Evolutionary conservation across 2,329 filamentous ascomycete genomes (phyloP).

Genomic region (Chaetomium sp.): DNA sequence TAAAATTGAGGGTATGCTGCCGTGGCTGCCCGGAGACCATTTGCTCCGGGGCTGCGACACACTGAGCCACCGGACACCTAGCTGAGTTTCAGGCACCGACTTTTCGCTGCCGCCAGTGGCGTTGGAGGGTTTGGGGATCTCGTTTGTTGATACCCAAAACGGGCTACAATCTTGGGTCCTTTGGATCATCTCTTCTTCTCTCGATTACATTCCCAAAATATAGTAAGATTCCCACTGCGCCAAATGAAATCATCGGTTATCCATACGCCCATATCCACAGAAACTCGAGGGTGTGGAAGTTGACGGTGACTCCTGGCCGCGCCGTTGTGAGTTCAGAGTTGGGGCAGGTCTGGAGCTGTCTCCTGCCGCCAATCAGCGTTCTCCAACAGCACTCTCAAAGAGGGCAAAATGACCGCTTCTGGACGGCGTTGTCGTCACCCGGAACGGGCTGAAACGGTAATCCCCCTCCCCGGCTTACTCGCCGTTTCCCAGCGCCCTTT

Average conservation of each 20-base stretch:
- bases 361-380: conserved; percentile 6
- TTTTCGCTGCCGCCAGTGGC: background rate
- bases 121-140: background rate
- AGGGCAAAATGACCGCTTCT: conserved; percentile 24
- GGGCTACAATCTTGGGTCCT: background rate
- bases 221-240: background rate
- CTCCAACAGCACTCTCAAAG: background rate
- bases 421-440: background rate
- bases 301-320: background rate
- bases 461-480: background rate
- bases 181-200: background rate
- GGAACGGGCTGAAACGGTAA: conserved; percentile 1
- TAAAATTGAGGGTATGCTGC: background rate
- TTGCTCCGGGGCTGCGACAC: background rate
- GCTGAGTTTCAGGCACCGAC: conserved; percentile 13
- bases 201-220: background rate
- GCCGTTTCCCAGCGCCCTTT: background rate
- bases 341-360: background rate
- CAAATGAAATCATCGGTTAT: background rate
- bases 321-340: background rate
- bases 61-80: background rate
- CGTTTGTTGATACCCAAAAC: background rate
- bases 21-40: background rate
- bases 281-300: background rate
- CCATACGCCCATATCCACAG: background rate